phyloP scores from a whole-genome alignment of 768 basidiomycete species.

The Tubosaeta sp. region DNA sequence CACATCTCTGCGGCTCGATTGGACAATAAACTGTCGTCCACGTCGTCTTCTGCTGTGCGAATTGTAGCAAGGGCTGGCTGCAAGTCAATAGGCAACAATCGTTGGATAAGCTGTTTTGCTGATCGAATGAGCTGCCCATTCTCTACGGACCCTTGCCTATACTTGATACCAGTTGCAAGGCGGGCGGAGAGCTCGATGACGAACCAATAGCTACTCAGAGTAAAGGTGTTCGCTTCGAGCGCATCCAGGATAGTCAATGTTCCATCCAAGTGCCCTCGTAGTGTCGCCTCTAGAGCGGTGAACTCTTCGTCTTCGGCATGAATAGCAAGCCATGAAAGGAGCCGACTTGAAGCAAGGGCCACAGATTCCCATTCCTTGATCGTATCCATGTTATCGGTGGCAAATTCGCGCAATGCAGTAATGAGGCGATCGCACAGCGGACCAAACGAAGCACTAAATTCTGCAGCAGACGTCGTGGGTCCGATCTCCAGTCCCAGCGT shows the following conservation, averaged over 20 bases:
- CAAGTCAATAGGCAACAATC: slow-evolving; percentile 54
- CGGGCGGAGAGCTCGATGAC: slow-evolving; percentile 53
- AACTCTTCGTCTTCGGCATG: slow-evolving; percentile 34
- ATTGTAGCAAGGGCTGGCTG: slow-evolving; percentile 26
- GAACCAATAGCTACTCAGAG: slow-evolving; percentile 58
- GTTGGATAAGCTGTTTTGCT: slow-evolving; percentile 39
- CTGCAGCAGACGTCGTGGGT: slow-evolving; percentile 37
- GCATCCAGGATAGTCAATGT: slow-evolving; percentile 39
- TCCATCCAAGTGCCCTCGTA: slow-evolving; percentile 36
- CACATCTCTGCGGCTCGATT: slow-evolving; percentile 61
- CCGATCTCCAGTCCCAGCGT: slow-evolving; percentile 42
- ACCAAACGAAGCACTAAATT: slow-evolving; percentile 45
- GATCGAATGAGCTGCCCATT: slow-evolving; percentile 23
- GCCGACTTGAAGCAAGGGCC: slow-evolving; percentile 39
- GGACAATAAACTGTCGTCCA: slow-evolving; percentile 35
- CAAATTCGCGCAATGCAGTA: slow-evolving; percentile 34
- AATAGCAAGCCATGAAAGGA: slow-evolving; percentile 43
- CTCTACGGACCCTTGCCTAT: slow-evolving; percentile 25
- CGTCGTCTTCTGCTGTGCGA: slow-evolving; percentile 13
- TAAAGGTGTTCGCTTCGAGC: slow-evolving; percentile 31
- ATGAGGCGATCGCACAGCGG: slow-evolving; percentile 43
- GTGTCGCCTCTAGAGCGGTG: slow-evolving; percentile 24
- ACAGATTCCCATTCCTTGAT: slow-evolving; percentile 38
- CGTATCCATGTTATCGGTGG: slow-evolving; percentile 19
- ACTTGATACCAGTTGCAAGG: slow-evolving; percentile 25